Conservation (phyloP, 176 grass and related monocot species). For the Chrysopogon serrulatus region DNA sequence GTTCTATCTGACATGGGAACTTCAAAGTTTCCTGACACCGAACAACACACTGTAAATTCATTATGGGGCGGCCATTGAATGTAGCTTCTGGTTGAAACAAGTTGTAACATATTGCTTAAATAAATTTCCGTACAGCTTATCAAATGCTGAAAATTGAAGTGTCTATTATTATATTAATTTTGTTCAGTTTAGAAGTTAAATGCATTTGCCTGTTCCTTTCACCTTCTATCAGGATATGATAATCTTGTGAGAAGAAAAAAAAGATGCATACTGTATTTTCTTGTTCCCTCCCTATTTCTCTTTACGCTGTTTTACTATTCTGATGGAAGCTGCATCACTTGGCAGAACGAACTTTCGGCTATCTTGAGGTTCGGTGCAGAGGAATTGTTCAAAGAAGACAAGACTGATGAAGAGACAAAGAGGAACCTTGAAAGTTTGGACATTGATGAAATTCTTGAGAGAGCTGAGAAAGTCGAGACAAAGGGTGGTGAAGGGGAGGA, state of each 20-base stretch:
- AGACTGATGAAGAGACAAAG: conserved; percentile 91
- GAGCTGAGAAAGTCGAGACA: conserved; percentile 96
- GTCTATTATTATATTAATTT: background rate
- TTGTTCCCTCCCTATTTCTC: background rate
- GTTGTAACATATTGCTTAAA: background rate
- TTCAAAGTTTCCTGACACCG: background rate
- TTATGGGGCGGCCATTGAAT: background rate
- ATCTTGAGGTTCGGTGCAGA: conserved; percentile 98
- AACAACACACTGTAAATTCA: background rate
- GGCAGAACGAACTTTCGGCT: conserved; percentile 97
- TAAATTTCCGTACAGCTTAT: background rate
- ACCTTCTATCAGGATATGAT: background rate
- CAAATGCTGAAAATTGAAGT: background rate
- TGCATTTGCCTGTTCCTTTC: background rate
- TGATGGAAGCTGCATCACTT: conserved; percentile 23
- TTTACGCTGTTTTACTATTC: background rate
- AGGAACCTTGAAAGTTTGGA: conserved; percentile 94
- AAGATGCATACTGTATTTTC: background rate
- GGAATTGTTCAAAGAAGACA: conserved; percentile 98
- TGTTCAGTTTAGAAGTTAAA: background rate
- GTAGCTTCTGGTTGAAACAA: background rate
- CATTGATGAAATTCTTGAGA: conserved; percentile 99
- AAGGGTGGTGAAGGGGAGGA: conserved; percentile 75
- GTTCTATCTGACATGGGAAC: background rate
- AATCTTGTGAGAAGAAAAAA: background rate